phyloP scores from a whole-genome alignment of 2,329 filamentous ascomycete genomes.

The Corynespora cassiicola region DNA sequence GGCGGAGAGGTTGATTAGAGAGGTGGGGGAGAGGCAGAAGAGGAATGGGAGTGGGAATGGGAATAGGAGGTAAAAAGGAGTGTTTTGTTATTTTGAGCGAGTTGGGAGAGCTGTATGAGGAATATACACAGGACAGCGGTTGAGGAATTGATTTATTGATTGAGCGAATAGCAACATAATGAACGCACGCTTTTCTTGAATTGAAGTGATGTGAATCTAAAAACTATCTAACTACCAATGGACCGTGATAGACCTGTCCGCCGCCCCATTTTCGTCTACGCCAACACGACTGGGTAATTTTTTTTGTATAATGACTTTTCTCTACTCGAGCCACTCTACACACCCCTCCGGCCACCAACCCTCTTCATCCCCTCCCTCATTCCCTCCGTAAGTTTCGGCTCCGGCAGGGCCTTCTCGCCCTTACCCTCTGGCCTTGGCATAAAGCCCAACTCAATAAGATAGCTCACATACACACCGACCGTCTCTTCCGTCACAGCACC shows the following conservation, averaged over 20 bases:
- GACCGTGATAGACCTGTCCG: too few relatives aligned
- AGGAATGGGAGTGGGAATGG: conserved; percentile 11
- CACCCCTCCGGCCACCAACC: conserved; percentile 38
- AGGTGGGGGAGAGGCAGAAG: conserved; percentile 52
- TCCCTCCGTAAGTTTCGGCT: conserved; percentile 32
- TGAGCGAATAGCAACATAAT: too few relatives aligned
- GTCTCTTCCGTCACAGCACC: conserved; percentile 65
- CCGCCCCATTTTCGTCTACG: too few relatives aligned
- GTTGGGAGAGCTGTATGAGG: conserved; percentile 90
- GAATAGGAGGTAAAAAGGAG: conserved; percentile 71
- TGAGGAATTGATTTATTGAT: too few relatives aligned
- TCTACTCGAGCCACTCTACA: too few relatives aligned
- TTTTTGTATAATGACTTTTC: too few relatives aligned
- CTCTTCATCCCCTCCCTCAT: conserved; percentile 43
- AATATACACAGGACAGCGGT: too few relatives aligned
- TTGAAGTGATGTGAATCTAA: too few relatives aligned
- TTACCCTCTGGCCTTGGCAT: conserved; percentile 51
- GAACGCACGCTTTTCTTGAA: too few relatives aligned
- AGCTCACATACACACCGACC: conserved; percentile 69
- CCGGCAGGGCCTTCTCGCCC: conserved; percentile 33
- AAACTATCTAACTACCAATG: too few relatives aligned
- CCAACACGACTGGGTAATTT: too few relatives aligned
- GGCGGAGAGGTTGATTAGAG: conserved; percentile 68
- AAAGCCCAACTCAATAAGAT: conserved; percentile 69
- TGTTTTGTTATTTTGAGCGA: conserved; percentile 96